phyloP scores from a whole-genome alignment of 1,139 yeast species.

The Pichia sp. region DNA sequence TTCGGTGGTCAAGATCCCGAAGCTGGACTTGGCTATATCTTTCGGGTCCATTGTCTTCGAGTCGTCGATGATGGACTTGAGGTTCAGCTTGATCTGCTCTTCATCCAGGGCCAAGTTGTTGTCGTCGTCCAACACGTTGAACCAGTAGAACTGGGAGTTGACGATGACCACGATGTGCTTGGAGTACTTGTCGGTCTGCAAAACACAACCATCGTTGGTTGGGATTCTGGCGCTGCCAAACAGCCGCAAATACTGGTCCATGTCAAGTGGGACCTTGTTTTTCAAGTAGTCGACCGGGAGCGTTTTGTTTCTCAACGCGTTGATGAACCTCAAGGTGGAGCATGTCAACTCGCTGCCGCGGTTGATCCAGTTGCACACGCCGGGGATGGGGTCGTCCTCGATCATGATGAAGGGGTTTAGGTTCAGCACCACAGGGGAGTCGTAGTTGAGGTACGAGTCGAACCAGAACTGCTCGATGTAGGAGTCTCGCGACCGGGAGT shows the following conservation, averaged over 20 bases:
- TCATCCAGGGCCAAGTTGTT: conserved; percentile 69
- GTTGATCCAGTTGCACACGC: conserved; percentile 66
- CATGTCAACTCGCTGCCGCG: conserved; percentile 80
- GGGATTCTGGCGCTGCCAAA: conserved; percentile 89
- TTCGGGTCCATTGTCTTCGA: conserved; percentile 54
- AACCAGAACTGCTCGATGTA: conserved; percentile 94
- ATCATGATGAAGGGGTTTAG: conserved; percentile 82
- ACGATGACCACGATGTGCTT: conserved; percentile 82
- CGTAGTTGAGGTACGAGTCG: conserved; percentile 81
- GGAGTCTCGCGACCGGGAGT: conserved; percentile 61
- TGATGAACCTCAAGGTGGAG: conserved; percentile 71
- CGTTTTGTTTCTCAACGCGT: conserved; percentile 72
- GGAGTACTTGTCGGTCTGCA: conserved; percentile 73
- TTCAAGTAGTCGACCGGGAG: conserved; percentile 68
- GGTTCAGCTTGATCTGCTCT: conserved; percentile 69
- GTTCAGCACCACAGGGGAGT: conserved; percentile 83
- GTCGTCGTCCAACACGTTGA: conserved; percentile 74
- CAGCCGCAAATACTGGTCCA: conserved; percentile 83
- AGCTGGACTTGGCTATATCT: conserved; percentile 75
- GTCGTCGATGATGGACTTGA: conserved; percentile 71
- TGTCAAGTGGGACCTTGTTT: conserved; percentile 66
- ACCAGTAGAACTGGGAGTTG: conserved; percentile 90
- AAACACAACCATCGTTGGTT: conserved; percentile 71
- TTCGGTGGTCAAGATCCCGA: conserved; percentile 87
- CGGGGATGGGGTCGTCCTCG: conserved; percentile 87